Evolutionary conservation across 2,329 filamentous ascomycete genomes (phyloP).

Genomic region (Botryotinia convoluta): DNA sequence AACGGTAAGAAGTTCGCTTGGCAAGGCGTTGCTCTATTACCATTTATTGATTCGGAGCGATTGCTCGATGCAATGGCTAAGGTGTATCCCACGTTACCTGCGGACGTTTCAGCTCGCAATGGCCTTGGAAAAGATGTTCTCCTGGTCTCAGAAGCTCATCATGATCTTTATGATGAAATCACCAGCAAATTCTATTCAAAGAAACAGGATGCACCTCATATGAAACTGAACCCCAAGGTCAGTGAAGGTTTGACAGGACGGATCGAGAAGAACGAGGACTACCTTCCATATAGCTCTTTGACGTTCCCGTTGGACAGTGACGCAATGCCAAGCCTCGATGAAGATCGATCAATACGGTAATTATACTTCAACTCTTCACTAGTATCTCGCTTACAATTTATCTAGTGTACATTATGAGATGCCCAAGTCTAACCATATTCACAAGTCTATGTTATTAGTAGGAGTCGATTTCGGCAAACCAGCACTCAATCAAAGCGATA

Average conservation of each 20-base stretch:
- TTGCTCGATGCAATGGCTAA: conserved; percentile 78
- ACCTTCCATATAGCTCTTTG: conserved; percentile 81
- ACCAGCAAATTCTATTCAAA: conserved; percentile 89
- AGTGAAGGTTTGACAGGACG: conserved; percentile 78
- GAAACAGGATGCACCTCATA: conserved; percentile 64
- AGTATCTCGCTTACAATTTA: conserved; percentile 29
- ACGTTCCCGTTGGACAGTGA: conserved; percentile 71
- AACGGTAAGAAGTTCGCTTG: conserved; percentile 99
- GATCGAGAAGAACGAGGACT: conserved; percentile 77
- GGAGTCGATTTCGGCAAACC: conserved; percentile 73
- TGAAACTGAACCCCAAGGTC: conserved; percentile 70
- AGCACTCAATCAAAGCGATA: conserved; percentile 71
- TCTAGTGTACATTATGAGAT: conserved; percentile 80
- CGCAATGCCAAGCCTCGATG: conserved; percentile 73
- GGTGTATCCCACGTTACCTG: conserved; percentile 75
- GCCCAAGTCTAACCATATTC: conserved; percentile 66
- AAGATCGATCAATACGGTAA: conserved; percentile 82
- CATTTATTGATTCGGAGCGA: conserved; percentile 92
- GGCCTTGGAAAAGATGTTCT: conserved; percentile 76
- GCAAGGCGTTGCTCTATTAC: conserved; percentile 90
- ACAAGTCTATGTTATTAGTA: conserved; percentile 92
- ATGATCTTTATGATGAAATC: conserved; percentile 78
- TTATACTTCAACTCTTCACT: conserved; percentile 31
- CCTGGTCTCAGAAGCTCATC: conserved; percentile 78
- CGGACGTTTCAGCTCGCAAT: conserved; percentile 77